phyloP scores from a whole-genome alignment of 768 basidiomycete species.

The Phaeotremella skinneri region DNA sequence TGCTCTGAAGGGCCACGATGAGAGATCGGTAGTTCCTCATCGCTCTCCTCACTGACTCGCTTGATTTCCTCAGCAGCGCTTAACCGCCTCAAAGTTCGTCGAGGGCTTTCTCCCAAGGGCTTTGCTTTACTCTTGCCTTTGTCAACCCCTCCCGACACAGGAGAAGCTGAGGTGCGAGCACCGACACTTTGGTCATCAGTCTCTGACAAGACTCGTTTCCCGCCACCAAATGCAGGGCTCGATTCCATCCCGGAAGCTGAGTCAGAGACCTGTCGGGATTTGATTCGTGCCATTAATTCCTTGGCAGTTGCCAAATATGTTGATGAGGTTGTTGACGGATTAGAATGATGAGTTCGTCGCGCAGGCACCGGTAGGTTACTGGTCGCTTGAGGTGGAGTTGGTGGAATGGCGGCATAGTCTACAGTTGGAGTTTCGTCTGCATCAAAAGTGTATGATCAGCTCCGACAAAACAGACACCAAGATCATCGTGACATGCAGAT shows the following conservation, averaged over 20 bases:
- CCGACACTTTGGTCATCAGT: constrained; percentile 21
- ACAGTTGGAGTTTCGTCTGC: constrained; percentile 19
- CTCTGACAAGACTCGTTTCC: constrained; percentile 21
- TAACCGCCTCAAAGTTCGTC: constrained; percentile 53
- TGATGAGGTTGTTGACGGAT: constrained; percentile 44
- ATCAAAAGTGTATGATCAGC: too few relatives aligned
- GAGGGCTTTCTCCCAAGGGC: constrained; percentile 54
- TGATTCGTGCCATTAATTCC: constrained; percentile 79
- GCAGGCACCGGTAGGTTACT: background rate
- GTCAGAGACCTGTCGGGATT: constrained; percentile 50
- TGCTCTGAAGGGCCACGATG: background rate
- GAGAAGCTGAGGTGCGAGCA: background rate
- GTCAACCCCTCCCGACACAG: background rate
- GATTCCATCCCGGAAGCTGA: constrained; percentile 31
- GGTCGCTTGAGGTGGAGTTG: constrained; percentile 30
- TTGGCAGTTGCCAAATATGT: constrained; percentile 73
- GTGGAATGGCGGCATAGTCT: constrained; percentile 30
- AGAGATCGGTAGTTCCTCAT: background rate
- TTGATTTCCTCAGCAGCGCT: constrained; percentile 56
- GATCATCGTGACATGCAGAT: constrained; percentile 22
- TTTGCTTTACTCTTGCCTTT: constrained; percentile 21
- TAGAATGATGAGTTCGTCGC: constrained; percentile 37
- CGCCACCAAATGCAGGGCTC: constrained; percentile 23
- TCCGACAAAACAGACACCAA: background rate
- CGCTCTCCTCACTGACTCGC: constrained; percentile 51